These are phyloP conservation scores for Nakazawaea populi DNA, from an alignment of 805 yeast species.

Conservation along the genomic window DNA sequence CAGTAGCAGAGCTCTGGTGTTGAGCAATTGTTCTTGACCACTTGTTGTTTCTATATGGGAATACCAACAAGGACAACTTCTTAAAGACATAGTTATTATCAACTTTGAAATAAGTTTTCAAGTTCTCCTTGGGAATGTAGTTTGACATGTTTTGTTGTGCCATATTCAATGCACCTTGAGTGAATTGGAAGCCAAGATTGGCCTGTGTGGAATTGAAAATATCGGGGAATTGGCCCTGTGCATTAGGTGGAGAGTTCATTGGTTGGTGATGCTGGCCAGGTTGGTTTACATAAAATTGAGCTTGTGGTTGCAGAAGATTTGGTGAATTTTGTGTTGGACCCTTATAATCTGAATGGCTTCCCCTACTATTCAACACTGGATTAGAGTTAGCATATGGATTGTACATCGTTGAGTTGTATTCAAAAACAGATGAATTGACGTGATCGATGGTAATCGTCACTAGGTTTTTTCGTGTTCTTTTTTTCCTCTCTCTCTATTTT, in stretches of 20 bases:
- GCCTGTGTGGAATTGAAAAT: conserved; percentile 76
- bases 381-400: conserved; percentile 11
- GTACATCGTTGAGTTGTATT: conserved; percentile 1
- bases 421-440: no score
- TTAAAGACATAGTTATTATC: conserved; percentile 79
- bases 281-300: conserved; percentile 2
- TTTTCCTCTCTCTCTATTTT: not conserved
- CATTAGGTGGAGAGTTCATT: conserved; percentile 16
- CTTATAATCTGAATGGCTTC: not conserved
- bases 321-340: not conserved
- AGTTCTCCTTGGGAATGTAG: conserved; percentile 44
- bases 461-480: not conserved
- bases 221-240: conserved; percentile 15
- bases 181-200: conserved; percentile 81
- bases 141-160: conserved; percentile 68
- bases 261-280: conserved; percentile 15
- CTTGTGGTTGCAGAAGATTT: conserved; percentile 7
- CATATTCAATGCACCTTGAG: conserved; percentile 76
- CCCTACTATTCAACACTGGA: conserved; percentile 5
- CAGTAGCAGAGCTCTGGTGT: conserved; percentile 24
- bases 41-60: conserved; percentile 80
- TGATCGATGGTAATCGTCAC: not conserved
- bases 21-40: conserved; percentile 61
- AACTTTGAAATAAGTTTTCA: conserved; percentile 87
- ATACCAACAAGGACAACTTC: conserved; percentile 66